Conservation (phyloP, 257 asterid species). For the Marsdenia floribunda region DNA sequence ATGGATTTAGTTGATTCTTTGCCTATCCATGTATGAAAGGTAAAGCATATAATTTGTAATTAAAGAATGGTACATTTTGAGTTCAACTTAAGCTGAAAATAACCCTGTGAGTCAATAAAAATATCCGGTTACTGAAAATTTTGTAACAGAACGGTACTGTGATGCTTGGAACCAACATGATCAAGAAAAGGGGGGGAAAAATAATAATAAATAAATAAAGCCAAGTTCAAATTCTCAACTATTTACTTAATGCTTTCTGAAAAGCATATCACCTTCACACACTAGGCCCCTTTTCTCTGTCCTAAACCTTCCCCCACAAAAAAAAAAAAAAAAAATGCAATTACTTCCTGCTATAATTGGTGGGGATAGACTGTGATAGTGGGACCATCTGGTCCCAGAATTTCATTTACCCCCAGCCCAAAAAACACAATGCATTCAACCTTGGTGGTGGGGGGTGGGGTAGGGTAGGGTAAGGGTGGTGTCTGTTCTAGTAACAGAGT, state of each 20-base stretch:
- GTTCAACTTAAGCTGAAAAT: no score
- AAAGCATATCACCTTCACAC: conserved; percentile 1
- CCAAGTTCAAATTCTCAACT: conserved; percentile 2
- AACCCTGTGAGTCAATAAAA: no score
- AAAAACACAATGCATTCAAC: neutral
- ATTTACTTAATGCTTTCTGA: conserved; percentile 2
- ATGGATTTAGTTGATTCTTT: no score
- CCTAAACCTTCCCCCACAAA: neutral
- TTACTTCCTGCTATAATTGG: conserved; percentile 17
- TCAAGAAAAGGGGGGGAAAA: no score
- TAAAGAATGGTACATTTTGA: no score
- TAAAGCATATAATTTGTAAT: no score
- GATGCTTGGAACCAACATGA: neutral
- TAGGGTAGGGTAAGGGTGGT: neutral
- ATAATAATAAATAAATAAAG: neutral
- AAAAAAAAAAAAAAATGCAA: conserved; percentile 12
- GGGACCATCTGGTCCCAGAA: conserved; percentile 18
- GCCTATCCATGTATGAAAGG: no score
- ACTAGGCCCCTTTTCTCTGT: neutral
- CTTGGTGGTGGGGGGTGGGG: neutral
- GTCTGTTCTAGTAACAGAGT: conserved; percentile 7
- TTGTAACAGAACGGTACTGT: neutral
- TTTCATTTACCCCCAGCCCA: conserved; percentile 1
- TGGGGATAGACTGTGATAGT: neutral
- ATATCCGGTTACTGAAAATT: no score